Evolutionary conservation across 352 stramenopile species (phyloP).

Genomic region (Thalassiosira pacifica): DNA sequence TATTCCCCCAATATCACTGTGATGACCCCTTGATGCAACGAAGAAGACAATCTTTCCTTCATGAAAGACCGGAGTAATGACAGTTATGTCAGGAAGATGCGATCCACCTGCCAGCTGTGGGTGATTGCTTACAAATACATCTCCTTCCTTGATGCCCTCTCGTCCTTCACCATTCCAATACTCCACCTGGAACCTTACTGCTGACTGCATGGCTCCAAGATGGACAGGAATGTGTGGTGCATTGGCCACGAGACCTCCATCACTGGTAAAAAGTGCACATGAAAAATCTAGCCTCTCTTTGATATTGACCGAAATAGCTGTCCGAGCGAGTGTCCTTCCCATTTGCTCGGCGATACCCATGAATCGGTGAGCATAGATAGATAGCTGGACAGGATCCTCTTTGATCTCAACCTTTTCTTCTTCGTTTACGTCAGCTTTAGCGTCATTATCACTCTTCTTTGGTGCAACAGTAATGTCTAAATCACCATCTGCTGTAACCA

Average conservation of each 20-base stretch:
- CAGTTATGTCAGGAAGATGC: slow-evolving; percentile 99
- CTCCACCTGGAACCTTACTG: slow-evolving; percentile 94
- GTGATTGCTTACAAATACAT: slow-evolving; percentile 99
- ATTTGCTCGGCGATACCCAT: slow-evolving; percentile 99
- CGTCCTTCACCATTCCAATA: slow-evolving; percentile 82
- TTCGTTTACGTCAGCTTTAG: slow-evolving; percentile 36
- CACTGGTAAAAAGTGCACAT: slow-evolving; percentile 97
- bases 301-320: slow-evolving; percentile 97
- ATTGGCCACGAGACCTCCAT: slow-evolving; percentile 99
- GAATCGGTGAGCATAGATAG: slow-evolving; percentile 95
- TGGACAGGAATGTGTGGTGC: slow-evolving; percentile 99
- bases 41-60: slow-evolving; percentile 97
- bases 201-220: slow-evolving; percentile 98
- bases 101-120: slow-evolving; percentile 96
- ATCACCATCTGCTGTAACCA: slow-evolving; percentile 94
- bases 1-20: slow-evolving; percentile 98
- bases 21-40: slow-evolving; percentile 97
- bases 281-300: slow-evolving; percentile 99
- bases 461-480: slow-evolving; percentile 90
- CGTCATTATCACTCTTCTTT: slow-evolving; percentile 56
- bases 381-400: slow-evolving; percentile 95
- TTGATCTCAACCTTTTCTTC: slow-evolving; percentile 61
- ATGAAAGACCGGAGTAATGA: slow-evolving; percentile 99
- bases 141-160: slow-evolving; percentile 93
- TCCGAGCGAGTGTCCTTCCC: slow-evolving; percentile 96